phyloP scores from a whole-genome alignment of 2,329 filamentous ascomycete genomes.

The Colletotrichum cereale region DNA sequence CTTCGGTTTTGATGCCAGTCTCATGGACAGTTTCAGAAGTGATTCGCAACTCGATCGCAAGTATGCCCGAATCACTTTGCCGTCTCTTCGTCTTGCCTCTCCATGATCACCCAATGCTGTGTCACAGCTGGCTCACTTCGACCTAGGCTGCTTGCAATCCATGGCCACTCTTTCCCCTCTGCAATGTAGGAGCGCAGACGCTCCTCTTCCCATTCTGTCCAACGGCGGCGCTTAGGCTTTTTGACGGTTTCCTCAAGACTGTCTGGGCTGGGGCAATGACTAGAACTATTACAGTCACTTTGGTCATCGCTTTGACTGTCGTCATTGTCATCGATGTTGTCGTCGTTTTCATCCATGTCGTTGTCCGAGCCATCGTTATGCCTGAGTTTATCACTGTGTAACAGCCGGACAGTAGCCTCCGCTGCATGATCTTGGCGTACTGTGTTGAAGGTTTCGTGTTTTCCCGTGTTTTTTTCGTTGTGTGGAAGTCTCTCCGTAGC shows the following conservation, averaged over 20 bases:
- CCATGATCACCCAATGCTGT: slow-evolving; percentile 18
- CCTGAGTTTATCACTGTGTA: background rate
- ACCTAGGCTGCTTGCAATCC: slow-evolving; percentile 12
- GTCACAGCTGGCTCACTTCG: slow-evolving; percentile 12
- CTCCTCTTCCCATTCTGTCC: slow-evolving; percentile 4
- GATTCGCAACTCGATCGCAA: background rate
- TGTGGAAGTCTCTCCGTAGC: slow-evolving; percentile 12
- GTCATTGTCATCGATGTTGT: background rate
- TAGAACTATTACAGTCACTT: background rate
- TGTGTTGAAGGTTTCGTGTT: background rate
- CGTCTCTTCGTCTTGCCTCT: background rate
- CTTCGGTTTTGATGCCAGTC: background rate
- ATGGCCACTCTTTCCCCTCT: slow-evolving; percentile 17
- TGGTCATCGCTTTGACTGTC: background rate
- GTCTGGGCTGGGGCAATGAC: background rate
- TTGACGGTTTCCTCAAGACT: background rate
- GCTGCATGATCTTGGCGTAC: background rate
- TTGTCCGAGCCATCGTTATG: background rate
- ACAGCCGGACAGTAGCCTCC: background rate
- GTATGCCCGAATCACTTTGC: slow-evolving; percentile 5
- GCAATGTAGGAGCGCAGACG: slow-evolving; percentile 4
- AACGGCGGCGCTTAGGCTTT: slow-evolving; percentile 1
- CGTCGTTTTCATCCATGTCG: background rate
- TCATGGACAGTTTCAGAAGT: background rate
- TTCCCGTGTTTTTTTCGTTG: background rate